Evolutionary conservation across 768 basidiomycete species (phyloP), one percentile per base, ranked within the genome.

Genomic region (Auricularia cornea): DNA sequence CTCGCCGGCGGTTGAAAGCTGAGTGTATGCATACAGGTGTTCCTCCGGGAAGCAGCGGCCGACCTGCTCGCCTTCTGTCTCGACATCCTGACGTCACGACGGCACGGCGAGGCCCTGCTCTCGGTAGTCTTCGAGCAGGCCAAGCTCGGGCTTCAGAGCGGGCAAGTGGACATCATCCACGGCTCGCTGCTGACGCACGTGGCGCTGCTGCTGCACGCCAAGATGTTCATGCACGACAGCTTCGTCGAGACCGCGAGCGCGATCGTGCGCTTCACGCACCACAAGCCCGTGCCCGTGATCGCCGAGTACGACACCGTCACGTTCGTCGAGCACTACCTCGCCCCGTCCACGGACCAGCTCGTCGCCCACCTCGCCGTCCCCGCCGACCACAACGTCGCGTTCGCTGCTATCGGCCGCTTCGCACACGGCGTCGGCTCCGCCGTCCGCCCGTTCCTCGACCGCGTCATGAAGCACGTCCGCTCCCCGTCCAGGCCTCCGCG

Each of bases 361-460:
- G 44, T 48, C 18, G 23, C 18, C 18, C 16, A 23, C 23, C 23
- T 48, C 18, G 44, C 18, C 23, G 44, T 48, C 23, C 44, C 44
- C 18, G 44, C 18, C 5, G 44, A 48, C 23, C 44, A 26, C 28
- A 18, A 57, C 54, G 54, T 57, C 54, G 95, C 95, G 2, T 98
- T 98, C 73, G 88, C 94, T 67, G 94, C 97, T 2, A 94, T 99
- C 66, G 97, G 97, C 0, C 93, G 96, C 70, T 91, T 96, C 60
- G 94, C 97, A 2, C 84, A 86, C 52, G 89, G 92, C 59, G 92
- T 98, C 26, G 88, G 87, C 54, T 90, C 92, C 65, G 93, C 95
- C 65, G 97, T 98, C 91, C 93, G 95, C 70, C 88, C 88, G 0
- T 99, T 97, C 74, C 82, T 98, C 29, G 96, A 98, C 65, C 84